Evolutionary conservation across 345 rosid species (phyloP).

Genomic region (Eucalyptus guilfoylei): DNA sequence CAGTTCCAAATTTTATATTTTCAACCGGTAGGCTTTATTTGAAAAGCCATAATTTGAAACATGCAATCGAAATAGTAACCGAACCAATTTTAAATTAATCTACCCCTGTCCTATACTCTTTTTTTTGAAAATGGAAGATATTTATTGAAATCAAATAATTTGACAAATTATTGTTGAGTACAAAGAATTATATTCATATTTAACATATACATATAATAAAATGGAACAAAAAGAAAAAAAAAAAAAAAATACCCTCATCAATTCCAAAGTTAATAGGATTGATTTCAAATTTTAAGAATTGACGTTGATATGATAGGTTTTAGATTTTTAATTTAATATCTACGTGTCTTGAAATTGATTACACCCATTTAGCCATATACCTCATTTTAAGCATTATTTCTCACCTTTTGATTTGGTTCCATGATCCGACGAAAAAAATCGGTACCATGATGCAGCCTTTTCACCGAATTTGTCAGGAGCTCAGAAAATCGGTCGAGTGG

Average conservation of each 20-base stretch:
- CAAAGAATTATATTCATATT: neutral
- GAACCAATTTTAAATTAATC: accelerated
- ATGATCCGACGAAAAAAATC: neutral
- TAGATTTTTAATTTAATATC: neutral
- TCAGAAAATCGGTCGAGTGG: neutral
- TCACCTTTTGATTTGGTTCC: neutral
- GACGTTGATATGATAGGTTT: neutral
- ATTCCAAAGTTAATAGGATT: neutral
- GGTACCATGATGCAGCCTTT: neutral
- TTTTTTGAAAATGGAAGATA: neutral
- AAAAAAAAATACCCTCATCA: neutral
- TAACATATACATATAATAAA: neutral
- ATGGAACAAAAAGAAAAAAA: neutral
- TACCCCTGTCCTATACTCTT: neutral
- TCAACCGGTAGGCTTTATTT: accelerated
- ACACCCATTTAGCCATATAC: neutral
- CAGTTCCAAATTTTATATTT: accelerated
- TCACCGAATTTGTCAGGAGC: neutral
- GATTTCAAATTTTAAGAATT: neutral
- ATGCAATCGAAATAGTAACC: neutral
- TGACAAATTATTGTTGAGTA: neutral
- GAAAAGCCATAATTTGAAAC: accelerated
- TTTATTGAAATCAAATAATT: neutral
- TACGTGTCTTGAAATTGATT: neutral
- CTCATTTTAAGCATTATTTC: neutral